Base-by-base conservation (phyloP, 768 basidiomycete genomes). In the Dacryopinax spathularia region DNA sequence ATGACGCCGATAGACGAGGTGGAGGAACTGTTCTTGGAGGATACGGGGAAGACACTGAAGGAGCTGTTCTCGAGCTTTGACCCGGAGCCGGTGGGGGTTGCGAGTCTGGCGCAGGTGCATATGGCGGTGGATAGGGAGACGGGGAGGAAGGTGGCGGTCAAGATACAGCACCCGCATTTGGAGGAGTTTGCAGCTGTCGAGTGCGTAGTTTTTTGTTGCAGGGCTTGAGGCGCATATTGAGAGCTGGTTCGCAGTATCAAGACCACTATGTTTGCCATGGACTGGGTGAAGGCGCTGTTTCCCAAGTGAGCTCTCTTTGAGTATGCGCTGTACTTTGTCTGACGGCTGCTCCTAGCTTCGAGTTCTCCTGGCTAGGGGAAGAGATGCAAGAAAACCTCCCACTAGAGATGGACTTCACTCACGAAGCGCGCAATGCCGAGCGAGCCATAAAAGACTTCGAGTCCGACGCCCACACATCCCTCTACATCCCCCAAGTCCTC, bases 21-120 rank as follows among this genome's bases (percentile, higher is more conserved):
- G 12, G 83, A 92, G 66, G 75, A 74, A 0, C 81, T 98, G 69
- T 87, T 98, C 73, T 68, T 85, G 18, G 76, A 79, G 9, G 96
- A 98, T 72, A 86, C 92, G 73, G 91, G 88, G 6, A 72, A 74
- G 36, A 77, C 83, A 0, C 81, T 96, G 35, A 76, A 79, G 1
- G 87, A 89, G 20, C 73, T 92, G 33, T 97, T 98, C 69, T 82
- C 84, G 13, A 83, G 91, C 65, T 95, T 98, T 70, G 85, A 96
- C 68, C 84, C 84, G 3, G 76, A 79, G 18, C 96, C 96, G 6
- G 89, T 98, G 44, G 96, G 96, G 1, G 92, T 97, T 16, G 96
- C 96, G 13, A 95, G 91, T 69, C 75, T 97, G 35, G 96, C 96
- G 4, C 96, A 99, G 74, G 96, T 98, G 16, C 96, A 98, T 73